Base-by-base conservation (phyloP, 2,329 filamentous ascomycete species). In the Colletotrichum tabaci region DNA sequence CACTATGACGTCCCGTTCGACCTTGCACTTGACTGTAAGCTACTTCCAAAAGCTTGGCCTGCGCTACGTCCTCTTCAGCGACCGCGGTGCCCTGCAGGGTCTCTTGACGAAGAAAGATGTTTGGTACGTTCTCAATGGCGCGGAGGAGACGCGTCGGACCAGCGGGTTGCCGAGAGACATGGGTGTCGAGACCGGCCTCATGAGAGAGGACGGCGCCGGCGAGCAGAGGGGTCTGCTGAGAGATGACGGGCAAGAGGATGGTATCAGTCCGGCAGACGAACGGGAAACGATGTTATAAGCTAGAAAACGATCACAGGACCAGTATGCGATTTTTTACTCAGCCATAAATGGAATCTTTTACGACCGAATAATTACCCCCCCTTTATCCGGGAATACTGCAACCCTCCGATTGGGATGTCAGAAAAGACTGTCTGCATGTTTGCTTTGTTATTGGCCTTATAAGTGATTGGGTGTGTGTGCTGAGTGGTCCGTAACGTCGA, bases 91-190 rank as follows among this genome's bases (percentile, higher is more conserved):
- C 61, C 83, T 99, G 49, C 91, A 94, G 80, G 96, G 96, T 0
- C 82, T 99, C 58, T 84, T 98, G 75, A 99, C 96, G 23, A 98
- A 98, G 86, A 99, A 99, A 85, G 96, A 99, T 82, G 92, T 97
- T 44, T 98, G 95, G 94, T 95, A 94, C 80, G 91, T 98, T 49
- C 86, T 98, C 56, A 94, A 98, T 79, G 94, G 92, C 52, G 91
- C 90, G 12, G 91, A 92, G 74, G 89, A 91, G 79, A 88, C 88
- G 66, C 83, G 87, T 35, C 83, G 85, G 23, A 84, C 81, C 5
- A 78, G 77, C 63, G 79, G 77, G 9, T 49, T 78, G n/a, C 75
- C 60, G 12, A 66, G 68, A 75, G 76, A 18, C 74, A 77, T 73
- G 40, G 76, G 73, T 4, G 77, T 80, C 9, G 77, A 79, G 65